Evolutionary conservation across 1,139 yeast genomes (phyloP), one percentile per base, ranked within the genome.

Genomic region (Eremothecium gossypii): DNA sequence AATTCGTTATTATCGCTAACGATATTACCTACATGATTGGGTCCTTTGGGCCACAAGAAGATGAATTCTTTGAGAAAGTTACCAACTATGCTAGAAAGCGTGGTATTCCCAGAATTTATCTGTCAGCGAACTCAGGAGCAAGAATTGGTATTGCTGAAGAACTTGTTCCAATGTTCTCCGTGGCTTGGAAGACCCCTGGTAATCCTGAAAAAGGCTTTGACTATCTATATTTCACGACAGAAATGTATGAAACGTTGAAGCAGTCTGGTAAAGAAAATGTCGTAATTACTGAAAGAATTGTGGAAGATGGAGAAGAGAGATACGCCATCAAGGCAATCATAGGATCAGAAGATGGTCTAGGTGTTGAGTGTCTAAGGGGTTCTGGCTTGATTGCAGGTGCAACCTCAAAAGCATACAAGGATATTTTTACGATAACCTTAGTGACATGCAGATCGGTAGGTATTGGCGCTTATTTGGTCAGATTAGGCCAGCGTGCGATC

Each of bases 381-480:
- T 89, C 97, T 41, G 98, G 98, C 69, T 74, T 91, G 58, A 91
- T 91, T 70, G 98, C 98, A 29, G 98, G 98, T 67, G 96, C 95
- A 34, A 91, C 98, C 41, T 84, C 96, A 6, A 82, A 87, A 64
- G 98, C 98, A 31, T 91, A 91, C 76, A 85, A 85, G 66, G 98
- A 91, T 61, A 91, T 91, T 50, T 91, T 91, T 71, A 91, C 98
- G 28, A 79, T 89, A 48, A 91, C 98, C 20, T 74, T 91, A 64
- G 98, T 91, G 42, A 91, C 98, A 17, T 89, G 97, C 71, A 81
- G 98, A 73, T 87, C 97, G 38, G 98, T 91, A 58, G 98, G 98
- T 79, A 91, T 91, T 66, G 98, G 98, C 73, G 98, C 98, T 38
- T 91, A 91, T 64, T 75, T 91, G 63, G 98, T 91, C 36, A 83